phyloP scores from a whole-genome alignment of 345 rosid species.

The Eucalyptus curtisii region DNA sequence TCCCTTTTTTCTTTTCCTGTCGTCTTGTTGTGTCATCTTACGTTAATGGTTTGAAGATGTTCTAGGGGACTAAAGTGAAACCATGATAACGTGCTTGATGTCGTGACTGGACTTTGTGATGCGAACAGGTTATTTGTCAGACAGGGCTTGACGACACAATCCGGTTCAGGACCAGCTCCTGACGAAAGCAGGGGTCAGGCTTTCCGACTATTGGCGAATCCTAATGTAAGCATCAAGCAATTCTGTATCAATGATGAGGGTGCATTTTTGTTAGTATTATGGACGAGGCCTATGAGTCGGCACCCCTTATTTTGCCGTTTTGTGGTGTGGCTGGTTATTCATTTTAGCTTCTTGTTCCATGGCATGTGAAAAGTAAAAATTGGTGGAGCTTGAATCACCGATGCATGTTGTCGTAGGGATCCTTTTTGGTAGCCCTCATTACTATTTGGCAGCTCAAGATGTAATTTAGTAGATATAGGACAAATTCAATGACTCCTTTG shows the following conservation, averaged over 20 bases:
- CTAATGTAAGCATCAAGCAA: conserved; percentile 50
- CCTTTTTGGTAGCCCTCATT: not conserved
- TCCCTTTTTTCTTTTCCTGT: not conserved
- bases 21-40: not conserved
- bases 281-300: not conserved
- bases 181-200: conserved; percentile 38
- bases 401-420: not conserved
- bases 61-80: not conserved
- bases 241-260: not conserved
- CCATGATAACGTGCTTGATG: not conserved
- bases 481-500: not conserved
- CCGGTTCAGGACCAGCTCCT: conserved; percentile 7
- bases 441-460: not conserved
- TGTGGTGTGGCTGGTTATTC: not conserved
- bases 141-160: conserved; percentile 24
- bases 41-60: not conserved
- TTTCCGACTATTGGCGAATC: conserved; percentile 47
- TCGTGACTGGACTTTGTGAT: not conserved
- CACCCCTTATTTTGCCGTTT: not conserved
- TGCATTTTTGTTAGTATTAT: not conserved
- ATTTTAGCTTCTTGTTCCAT: not conserved
- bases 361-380: not conserved
- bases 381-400: not conserved
- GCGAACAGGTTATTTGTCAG: conserved; percentile 3
- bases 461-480: not conserved